phyloP scores from a whole-genome alignment of 805 yeast species.

The Saccharomycopsis sp. region DNA sequence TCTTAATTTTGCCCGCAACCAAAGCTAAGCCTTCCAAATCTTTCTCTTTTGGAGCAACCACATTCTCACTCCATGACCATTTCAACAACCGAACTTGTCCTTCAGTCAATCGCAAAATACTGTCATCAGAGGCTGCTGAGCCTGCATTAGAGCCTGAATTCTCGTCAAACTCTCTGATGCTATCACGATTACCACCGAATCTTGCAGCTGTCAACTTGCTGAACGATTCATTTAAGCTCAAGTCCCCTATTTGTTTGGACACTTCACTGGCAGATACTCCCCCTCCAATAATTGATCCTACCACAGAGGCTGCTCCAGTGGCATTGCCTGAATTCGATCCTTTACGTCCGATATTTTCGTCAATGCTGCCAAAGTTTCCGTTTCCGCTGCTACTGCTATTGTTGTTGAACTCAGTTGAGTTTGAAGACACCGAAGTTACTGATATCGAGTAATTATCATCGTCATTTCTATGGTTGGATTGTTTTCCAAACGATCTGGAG shows the following conservation, averaged over 20 bases:
- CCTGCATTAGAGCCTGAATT: slow-evolving; percentile 1
- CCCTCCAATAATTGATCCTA: not conserved
- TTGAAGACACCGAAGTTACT: slow-evolving; percentile 8
- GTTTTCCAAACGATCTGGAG: not conserved
- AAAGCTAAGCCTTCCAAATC: not conserved
- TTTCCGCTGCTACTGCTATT: not conserved
- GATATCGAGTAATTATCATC: slow-evolving; percentile 15
- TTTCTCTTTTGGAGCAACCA: slow-evolving; percentile 9
- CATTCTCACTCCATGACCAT: slow-evolving; percentile 20
- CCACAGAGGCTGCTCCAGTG: not conserved
- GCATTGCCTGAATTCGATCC: not conserved
- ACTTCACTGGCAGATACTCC: not conserved
- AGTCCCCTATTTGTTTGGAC: not conserved
- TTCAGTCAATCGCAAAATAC: slow-evolving; percentile 12
- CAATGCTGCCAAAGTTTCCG: not conserved
- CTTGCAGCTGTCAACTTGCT: not conserved
- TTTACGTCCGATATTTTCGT: not conserved
- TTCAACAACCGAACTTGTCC: slow-evolving; percentile 15
- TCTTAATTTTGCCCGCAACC: not conserved
- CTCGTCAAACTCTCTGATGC: not conserved
- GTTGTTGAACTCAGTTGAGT: slow-evolving; percentile 5
- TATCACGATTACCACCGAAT: not conserved
- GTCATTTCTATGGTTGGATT: slow-evolving; percentile 3
- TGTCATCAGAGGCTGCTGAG: not conserved
- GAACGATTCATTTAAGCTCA: not conserved